Conservation (phyloP, 441 rosid species). For the Croton laevigatus region DNA sequence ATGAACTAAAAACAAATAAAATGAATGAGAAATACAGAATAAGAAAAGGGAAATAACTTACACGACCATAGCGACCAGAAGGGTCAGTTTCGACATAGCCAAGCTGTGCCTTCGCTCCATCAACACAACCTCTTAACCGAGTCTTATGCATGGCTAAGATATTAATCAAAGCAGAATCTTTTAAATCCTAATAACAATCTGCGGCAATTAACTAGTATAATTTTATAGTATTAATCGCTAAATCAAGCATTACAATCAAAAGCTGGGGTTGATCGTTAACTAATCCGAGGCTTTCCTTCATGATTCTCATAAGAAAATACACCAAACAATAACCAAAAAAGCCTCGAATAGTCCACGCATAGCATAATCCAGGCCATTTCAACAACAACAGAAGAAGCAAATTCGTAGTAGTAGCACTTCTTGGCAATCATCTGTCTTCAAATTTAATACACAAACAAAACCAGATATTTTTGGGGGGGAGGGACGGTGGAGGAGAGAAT, state of each 20-base stretch:
- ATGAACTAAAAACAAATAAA: neutral
- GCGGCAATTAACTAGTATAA: neutral
- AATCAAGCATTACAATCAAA: neutral
- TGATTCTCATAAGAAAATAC: constrained; percentile 83
- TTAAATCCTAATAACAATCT: no score
- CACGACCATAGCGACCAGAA: constrained; percentile 66
- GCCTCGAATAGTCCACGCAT: constrained; percentile 64
- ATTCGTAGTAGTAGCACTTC: constrained; percentile 47
- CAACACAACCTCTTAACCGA: constrained; percentile 27
- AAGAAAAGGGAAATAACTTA: constrained; percentile 30
- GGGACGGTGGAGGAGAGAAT: neutral
- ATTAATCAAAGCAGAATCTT: neutral
- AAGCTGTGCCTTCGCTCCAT: constrained; percentile 28
- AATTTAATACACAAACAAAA: constrained; percentile 11
- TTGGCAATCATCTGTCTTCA: constrained; percentile 56
- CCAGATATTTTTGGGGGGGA: neutral
- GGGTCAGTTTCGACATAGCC: constrained; percentile 62
- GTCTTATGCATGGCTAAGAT: constrained; percentile 39
- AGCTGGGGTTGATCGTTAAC: constrained; percentile 35
- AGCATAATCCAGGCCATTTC: constrained; percentile 80
- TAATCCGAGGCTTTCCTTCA: constrained; percentile 82
- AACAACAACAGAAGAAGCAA: constrained; percentile 35
- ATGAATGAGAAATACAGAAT: neutral
- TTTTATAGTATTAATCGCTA: neutral
- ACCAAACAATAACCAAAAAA: constrained; percentile 71